Percentiles rank a stretch among this genome's conserved stretches.
phyloP scores from a whole-genome alignment of 2,329 filamentous ascomycete species.

The Phoma sp. region DNA sequence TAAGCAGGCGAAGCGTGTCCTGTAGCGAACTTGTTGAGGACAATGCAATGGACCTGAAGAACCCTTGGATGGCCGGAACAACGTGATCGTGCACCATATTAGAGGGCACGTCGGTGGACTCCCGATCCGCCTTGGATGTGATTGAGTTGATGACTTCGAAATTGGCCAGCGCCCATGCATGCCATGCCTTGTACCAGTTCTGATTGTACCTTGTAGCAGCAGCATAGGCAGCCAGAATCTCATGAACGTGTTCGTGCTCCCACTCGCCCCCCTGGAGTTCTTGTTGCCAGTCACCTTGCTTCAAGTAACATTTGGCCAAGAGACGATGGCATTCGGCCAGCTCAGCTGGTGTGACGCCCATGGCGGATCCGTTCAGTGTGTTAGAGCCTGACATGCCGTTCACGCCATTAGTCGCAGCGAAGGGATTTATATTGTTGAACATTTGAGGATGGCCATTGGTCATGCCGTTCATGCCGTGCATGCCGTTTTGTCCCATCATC shows the following conservation, averaged over 20 bases:
- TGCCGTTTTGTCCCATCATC: constrained; percentile 39
- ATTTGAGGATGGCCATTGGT: constrained; percentile 48
- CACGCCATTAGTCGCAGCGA: constrained; percentile 56
- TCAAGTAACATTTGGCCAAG: constrained; percentile 92
- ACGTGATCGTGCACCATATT: constrained; percentile 82
- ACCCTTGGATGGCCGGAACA: constrained; percentile 91
- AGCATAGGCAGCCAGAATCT: constrained; percentile 88
- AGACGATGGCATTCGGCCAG: constrained; percentile 68
- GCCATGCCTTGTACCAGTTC: constrained; percentile 98
- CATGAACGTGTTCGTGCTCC: constrained; percentile 83
- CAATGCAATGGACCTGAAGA: constrained; percentile 95
- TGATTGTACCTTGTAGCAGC: constrained; percentile 94
- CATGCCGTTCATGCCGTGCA: constrained; percentile 53
- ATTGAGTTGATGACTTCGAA: constrained; percentile 95
- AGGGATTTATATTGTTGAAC: constrained; percentile 42
- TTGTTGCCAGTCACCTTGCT: constrained; percentile 96
- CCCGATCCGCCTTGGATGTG: constrained; percentile 68
- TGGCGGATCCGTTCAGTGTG: constrained; percentile 33
- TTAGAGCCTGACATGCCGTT: constrained; percentile 54
- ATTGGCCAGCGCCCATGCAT: constrained; percentile 96
- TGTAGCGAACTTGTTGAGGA: constrained; percentile 92
- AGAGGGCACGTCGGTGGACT: constrained; percentile 64
- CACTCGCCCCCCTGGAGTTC: constrained; percentile 85
- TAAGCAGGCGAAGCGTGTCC: constrained; percentile 89
- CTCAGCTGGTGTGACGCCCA: constrained; percentile 38